phyloP scores from a whole-genome alignment of 805 yeast genomes.

The Schizosaccharomyces osmophilus region DNA sequence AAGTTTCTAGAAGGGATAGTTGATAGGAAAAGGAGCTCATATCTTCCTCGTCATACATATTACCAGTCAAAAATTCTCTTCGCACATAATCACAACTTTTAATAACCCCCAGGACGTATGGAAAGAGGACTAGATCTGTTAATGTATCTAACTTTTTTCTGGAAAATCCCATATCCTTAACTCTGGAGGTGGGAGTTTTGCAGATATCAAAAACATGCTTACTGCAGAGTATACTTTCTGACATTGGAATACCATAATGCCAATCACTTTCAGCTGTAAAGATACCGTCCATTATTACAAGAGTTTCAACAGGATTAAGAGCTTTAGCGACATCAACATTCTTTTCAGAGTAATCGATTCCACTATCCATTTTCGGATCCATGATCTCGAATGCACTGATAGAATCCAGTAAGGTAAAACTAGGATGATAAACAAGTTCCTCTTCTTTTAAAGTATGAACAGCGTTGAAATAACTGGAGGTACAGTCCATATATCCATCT shows the following conservation, averaged over 20 bases:
- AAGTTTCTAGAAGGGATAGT: not conserved
- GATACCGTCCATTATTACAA: not conserved
- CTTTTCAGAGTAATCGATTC: not conserved
- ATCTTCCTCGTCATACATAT: constrained; percentile 1
- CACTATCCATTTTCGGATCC: constrained; percentile 1
- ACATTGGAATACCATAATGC: not conserved
- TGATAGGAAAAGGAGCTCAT: not conserved
- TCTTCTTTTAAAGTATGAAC: not conserved
- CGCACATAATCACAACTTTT: constrained; percentile 1
- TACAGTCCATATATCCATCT: not conserved
- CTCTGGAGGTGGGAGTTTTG: not conserved
- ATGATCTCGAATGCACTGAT: not conserved
- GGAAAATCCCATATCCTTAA: not conserved
- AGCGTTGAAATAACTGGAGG: not conserved
- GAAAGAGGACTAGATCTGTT: not conserved
- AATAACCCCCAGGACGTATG: not conserved
- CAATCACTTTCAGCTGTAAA: not conserved
- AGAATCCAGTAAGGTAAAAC: not conserved
- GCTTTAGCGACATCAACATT: not conserved
- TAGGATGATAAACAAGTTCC: not conserved
- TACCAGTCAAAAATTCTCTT: not conserved
- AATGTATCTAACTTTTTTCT: not conserved
- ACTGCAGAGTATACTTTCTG: not conserved
- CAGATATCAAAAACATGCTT: not conserved
- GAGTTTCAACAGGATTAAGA: not conserved